Evolutionary conservation across 1,139 yeast species (phyloP), one percentile per base, ranked within the genome.

Genomic region (Geotrichum phurueaensis): DNA sequence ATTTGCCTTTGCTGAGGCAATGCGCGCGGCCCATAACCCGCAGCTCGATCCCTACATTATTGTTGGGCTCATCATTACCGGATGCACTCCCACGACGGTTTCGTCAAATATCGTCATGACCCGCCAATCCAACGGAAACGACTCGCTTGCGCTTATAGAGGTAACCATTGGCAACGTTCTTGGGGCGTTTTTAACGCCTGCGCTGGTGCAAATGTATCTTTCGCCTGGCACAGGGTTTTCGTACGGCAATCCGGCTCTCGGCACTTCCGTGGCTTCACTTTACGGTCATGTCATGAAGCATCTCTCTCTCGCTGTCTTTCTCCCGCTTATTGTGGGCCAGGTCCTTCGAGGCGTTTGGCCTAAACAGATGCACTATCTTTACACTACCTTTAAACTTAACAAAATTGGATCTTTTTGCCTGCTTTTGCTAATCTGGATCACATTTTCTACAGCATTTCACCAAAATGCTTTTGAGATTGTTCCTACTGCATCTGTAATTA

Each of bases 41-140:
- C 75, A 76, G 3, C 88, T 90, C 47, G 86, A 86, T 66, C 79
- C 81, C 36, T 89, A 94, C 88, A 78, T 89, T 65, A 76, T 90
- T 53, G 88, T 83, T 61, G 97, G 97, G 0, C 74, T 90, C 65
- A 82, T 91, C 47, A 87, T 89, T 54, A 87, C 96, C 1, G 89
- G 89, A 54, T 82, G 94, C 4, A 89, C 96, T 72, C 97, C 97
- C 49, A 91, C 97, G 15, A 90, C 97, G 0, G 96, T 90, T 22
- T 84, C 94, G 0, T 90, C 92, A 3, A 90, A 90, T 71, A 96
- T 90, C 55, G 92, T 90, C 31, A 89, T 90, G 96, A 90, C 97
- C n/a, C 60, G 60, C 59, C 80, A 79, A 61, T 92, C 96, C 0
- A 85, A 86, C 67, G 96, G 96, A 6, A 89, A 89, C 71, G 92